Percentiles rank a stretch among this genome's conserved stretches.
These are phyloP conservation scores for Papiliotrema flavescens DNA, from an alignment of 1,284 basidiomycete genomes.

Conservation along the genomic window DNA sequence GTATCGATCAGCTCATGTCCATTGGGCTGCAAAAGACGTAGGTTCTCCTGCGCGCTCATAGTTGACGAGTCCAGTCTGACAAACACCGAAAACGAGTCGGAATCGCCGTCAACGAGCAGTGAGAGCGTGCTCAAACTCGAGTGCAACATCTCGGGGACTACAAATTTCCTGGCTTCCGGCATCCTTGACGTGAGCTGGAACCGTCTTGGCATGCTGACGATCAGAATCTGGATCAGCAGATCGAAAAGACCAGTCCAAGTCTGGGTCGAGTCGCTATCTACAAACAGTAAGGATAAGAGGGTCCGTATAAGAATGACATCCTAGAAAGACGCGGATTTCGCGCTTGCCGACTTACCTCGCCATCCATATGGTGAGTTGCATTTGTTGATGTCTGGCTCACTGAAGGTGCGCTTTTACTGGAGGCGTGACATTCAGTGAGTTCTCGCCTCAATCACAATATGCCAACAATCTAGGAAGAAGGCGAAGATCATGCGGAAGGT, in stretches of 20 bases:
- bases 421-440: slow-evolving; percentile 67
- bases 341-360: slow-evolving; percentile 66
- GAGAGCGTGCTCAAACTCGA: slow-evolving; percentile 85
- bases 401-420: slow-evolving; percentile 97
- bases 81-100: slow-evolving; percentile 76
- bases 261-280: slow-evolving; percentile 80
- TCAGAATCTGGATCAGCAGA: slow-evolving; percentile 75
- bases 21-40: slow-evolving; percentile 78
- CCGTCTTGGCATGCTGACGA: not conserved
- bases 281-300: slow-evolving; percentile 53
- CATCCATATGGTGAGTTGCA: slow-evolving; percentile 32
- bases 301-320: not conserved
- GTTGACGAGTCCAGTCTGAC: slow-evolving; percentile 56
- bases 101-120: slow-evolving; percentile 60
- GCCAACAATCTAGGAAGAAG: slow-evolving; percentile 57
- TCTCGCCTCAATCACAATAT: too few species aligned
- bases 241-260: slow-evolving; percentile 79
- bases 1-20: slow-evolving; percentile 81
- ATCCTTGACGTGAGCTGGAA: slow-evolving; percentile 67
- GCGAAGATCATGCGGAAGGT: slow-evolving; percentile 94
- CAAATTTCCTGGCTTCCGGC: slow-evolving; percentile 86
- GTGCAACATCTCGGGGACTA: slow-evolving; percentile 81
- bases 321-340: slow-evolving; percentile 66
- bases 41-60: slow-evolving; percentile 36
- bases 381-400: not conserved